phyloP scores from a whole-genome alignment of 345 rosid species.

The Arabis hirsuta region DNA sequence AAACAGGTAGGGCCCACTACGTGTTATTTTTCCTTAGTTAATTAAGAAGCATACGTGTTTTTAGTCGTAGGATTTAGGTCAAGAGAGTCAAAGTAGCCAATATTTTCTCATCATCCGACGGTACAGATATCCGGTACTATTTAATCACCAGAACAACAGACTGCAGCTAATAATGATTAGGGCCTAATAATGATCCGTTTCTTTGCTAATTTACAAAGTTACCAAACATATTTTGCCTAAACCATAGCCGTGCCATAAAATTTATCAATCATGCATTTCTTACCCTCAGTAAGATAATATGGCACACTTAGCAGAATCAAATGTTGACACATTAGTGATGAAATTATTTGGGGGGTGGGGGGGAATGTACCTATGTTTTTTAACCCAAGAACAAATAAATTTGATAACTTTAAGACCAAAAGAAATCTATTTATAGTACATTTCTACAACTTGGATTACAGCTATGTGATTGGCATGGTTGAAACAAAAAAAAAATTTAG shows the following conservation, averaged over 20 bases:
- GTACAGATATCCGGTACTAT: not conserved
- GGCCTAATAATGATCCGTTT: not conserved
- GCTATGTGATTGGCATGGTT: not conserved
- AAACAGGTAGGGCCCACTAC: slow-evolving; percentile 3
- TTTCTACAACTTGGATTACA: no score
- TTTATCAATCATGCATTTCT: slow-evolving; percentile 15
- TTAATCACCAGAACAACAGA: not conserved
- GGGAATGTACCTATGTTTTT: no score
- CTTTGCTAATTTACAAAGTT: not conserved
- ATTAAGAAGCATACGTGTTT: not conserved
- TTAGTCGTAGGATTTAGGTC: not conserved
- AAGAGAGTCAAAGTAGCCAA: not conserved
- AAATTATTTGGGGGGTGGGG: no score
- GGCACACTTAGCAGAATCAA: not conserved
- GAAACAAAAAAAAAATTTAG: not conserved
- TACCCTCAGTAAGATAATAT: not conserved
- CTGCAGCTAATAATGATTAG: not conserved
- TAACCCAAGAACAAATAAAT: no score
- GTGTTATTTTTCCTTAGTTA: not conserved
- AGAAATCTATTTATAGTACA: no score
- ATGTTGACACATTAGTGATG: not conserved
- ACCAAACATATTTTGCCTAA: slow-evolving; percentile 14
- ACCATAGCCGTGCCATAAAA: slow-evolving; percentile 4
- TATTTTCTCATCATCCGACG: slow-evolving; percentile 28
- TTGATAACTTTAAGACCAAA: no score